phyloP scores from a whole-genome alignment of 2,329 filamentous ascomycete species.

The Ilyonectria sp. region DNA sequence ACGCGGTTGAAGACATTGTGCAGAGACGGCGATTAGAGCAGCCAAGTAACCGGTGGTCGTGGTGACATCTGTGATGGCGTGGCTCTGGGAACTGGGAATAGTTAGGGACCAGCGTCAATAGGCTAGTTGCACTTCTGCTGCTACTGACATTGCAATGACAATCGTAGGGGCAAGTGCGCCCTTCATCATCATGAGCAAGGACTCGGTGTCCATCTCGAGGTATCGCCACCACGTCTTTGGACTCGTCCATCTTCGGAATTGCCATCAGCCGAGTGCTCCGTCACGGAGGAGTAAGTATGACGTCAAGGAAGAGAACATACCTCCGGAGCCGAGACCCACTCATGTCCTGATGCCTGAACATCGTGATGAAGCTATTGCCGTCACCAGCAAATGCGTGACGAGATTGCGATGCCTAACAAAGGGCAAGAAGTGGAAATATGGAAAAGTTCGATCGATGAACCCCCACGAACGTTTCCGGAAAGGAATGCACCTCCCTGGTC shows the following conservation, averaged over 20 bases:
- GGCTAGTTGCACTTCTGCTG: neutral
- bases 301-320: neutral
- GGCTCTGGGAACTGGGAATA: conserved; percentile 19
- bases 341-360: neutral
- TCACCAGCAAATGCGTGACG: neutral
- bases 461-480: neutral
- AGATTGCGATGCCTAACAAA: neutral
- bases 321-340: conserved; percentile 15
- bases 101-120: neutral
- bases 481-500: neutral
- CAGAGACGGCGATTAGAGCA: conserved; percentile 28
- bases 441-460: neutral
- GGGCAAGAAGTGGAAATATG: neutral
- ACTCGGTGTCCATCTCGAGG: conserved; percentile 26
- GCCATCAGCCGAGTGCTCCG: neutral
- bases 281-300: neutral
- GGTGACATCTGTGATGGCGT: conserved; percentile 27
- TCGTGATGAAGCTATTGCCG: conserved; percentile 2
- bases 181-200: conserved; percentile 32
- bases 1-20: conserved; percentile 28
- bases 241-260: conserved; percentile 17
- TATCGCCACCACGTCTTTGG: conserved; percentile 24
- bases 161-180: conserved; percentile 24
- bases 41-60: conserved; percentile 27
- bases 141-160: conserved; percentile 28